phyloP scores from a whole-genome alignment of 1,284 basidiomycete genomes.

The Hymenochaete sp. region DNA sequence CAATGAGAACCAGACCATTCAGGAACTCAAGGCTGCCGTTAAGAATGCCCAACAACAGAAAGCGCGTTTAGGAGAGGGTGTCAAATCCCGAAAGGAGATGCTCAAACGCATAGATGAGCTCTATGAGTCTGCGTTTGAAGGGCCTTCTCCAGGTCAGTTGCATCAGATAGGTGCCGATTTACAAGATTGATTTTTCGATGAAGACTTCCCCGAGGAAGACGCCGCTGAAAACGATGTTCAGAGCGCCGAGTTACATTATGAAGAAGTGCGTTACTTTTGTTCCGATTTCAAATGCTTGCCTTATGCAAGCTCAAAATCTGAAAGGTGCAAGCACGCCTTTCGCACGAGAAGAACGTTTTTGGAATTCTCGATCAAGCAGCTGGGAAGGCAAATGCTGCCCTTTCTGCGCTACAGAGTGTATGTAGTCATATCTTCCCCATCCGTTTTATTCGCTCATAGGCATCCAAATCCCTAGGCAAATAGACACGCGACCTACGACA shows the following conservation, averaged over 20 bases:
- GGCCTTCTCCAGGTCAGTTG: slow-evolving; percentile 14
- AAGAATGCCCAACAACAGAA: slow-evolving; percentile 12
- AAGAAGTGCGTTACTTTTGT: slow-evolving; percentile 4
- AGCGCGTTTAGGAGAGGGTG: slow-evolving; percentile 4
- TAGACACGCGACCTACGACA: slow-evolving; percentile 9
- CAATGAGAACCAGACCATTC: slow-evolving; percentile 13
- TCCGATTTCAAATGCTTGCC: background rate
- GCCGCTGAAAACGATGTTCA: slow-evolving; percentile 6
- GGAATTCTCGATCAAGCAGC: slow-evolving; percentile 12
- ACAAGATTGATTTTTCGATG: background rate
- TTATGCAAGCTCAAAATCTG: background rate
- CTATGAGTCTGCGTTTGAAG: slow-evolving; percentile 13
- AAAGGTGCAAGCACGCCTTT: slow-evolving; percentile 9
- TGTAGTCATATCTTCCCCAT: background rate
- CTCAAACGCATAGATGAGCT: slow-evolving; percentile 7
- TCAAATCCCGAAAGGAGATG: slow-evolving; percentile 6
- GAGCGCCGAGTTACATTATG: slow-evolving; percentile 1
- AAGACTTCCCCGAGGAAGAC: slow-evolving; percentile 18
- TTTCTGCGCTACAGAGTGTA: slow-evolving; percentile 11
- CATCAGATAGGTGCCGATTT: background rate
- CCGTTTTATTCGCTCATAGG: background rate
- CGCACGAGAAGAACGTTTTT: slow-evolving; percentile 11
- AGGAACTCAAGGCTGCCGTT: slow-evolving; percentile 10
- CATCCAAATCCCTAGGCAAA: slow-evolving; percentile 7
- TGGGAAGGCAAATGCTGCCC: slow-evolving; percentile 7